Base-by-base conservation (phyloP, 192 early-diverging fungal genomes). In the Podila minutissima region DNA sequence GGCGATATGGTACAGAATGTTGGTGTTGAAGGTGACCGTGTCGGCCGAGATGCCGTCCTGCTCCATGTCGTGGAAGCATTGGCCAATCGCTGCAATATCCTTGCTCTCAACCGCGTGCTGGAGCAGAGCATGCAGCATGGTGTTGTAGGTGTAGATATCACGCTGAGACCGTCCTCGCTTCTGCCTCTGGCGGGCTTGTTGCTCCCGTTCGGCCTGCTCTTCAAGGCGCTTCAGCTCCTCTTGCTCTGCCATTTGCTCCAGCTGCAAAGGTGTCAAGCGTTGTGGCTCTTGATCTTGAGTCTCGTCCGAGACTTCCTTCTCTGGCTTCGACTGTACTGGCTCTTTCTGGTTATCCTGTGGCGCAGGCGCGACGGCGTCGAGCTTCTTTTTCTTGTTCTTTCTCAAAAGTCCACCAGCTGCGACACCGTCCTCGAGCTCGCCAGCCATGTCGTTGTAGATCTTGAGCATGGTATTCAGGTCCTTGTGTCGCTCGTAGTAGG, bases 11-110 rank as follows among this genome's bases (percentile, higher is more conserved):
- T 81, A 81, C 6, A 81, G 38, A 20, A 81, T 81, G 58, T 81
- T 81, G 53, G 77, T 73, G 67, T 81, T 81, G 66, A 81, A 81
- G 4, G 77, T 81, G n/a, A 73, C 71, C 15, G 77, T 81, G 51
- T 81, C 77, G 3, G 77, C 60, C 3, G 65, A 28, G 19, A 81
- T 69, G 0, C 77, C 77, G 17, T 81, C 77, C 58, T 31, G 49
- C 58, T 81, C 77, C 77, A 81, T 81, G 48, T 81, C 77, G 29
- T 73, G 58, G 17, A 81, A 81, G 48, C 77, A 81, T 35, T 81
- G 77, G 5, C 77, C 77, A 19, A 81, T 81, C 17, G 77, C 41
- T 2, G 58, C 71, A 22, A 81, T 64, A 17, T 81, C 77, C 49
- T 81, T 81, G 59, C 60, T 69, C 3, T 81, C 71, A 28, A 73